Evolutionary conservation across 2,329 filamentous ascomycete species (phyloP), one percentile per base, ranked within the genome.

Genomic region (Trichophyton benhamiae): DNA sequence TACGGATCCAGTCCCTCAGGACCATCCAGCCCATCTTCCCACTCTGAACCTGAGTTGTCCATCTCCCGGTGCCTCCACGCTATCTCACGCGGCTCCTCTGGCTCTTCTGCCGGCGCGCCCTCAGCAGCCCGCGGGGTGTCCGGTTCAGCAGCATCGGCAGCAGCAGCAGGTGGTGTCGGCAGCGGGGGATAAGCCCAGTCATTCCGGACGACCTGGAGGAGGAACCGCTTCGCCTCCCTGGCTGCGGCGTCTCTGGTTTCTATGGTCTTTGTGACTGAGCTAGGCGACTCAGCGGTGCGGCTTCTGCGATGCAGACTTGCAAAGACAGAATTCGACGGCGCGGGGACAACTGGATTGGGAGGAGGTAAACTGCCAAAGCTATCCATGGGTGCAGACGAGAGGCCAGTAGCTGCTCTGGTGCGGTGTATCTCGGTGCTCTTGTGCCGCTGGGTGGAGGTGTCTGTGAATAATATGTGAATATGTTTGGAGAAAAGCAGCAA

Each of bases 211-310:
- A 74, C 68, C 20, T 73, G 68, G 52, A 71, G 73, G 57, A 78
- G 68, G 58, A 75, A 72, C 27, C 68, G 66, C 64, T 75, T 78
- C 30, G 75, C 74, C 30, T 74, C 71, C 61, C 72, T 73, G 57
- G 75, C 71, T 41, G 75, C 74, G 3, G 69, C 67, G 58, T 76
- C 75, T 64, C 74, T 74, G 58, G 67, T 65, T 36, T 76, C 72
- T 44, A 25, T 44, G 15, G 61, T 22, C 22, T 60, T 58, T 15
- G 59, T 38, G 13, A 61, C 48, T 3, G 60, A 27, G 33, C 44
- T 33, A 17, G 61, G 64, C 61, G 62, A 55, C 17, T 65, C 62
- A 58, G 63, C 52, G 25, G 41, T 59, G 65, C 62, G 65, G 61
- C 67, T 65, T 62, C 66, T 67, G 48, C 66, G 64, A 55, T 65